phyloP scores from a whole-genome alignment of 164 flowering plant species.

The Vitis rotundifolia region DNA sequence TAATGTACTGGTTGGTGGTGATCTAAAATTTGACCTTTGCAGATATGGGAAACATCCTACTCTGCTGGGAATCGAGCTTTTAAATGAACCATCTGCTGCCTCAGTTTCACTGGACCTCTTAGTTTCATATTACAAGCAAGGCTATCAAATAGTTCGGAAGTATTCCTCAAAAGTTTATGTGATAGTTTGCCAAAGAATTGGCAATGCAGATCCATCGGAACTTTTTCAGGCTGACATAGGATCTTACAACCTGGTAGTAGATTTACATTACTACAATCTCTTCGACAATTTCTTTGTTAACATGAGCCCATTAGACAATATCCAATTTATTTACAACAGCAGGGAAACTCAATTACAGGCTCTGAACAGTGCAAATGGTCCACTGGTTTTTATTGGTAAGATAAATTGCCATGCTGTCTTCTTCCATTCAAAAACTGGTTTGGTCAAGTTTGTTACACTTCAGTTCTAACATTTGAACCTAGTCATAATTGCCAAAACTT shows the following conservation, averaged over 20 bases:
- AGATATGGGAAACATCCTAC: constrained; percentile 82
- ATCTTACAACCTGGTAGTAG: constrained; percentile 61
- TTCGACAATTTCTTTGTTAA: constrained; percentile 62
- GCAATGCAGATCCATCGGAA: constrained; percentile 80
- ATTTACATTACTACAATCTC: constrained; percentile 88
- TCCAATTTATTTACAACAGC: constrained; percentile 58
- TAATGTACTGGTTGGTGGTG: background rate
- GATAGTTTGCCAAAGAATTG: constrained; percentile 85
- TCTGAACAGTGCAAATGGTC: constrained; percentile 65
- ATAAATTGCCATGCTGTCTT: background rate
- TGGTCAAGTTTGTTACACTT: background rate
- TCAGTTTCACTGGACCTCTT: constrained; percentile 62
- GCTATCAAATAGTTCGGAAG: constrained; percentile 70
- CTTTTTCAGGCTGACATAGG: constrained; percentile 74
- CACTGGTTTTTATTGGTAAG: constrained; percentile 80
- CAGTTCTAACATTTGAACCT: background rate
- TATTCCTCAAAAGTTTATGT: constrained; percentile 71
- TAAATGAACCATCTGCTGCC: constrained; percentile 79
- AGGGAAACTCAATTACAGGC: constrained; percentile 64
- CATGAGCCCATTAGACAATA: constrained; percentile 59
- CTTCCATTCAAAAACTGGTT: background rate
- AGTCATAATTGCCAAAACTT: no score
- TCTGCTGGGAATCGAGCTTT: constrained; percentile 78
- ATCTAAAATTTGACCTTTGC: constrained; percentile 13
- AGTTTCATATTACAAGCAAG: constrained; percentile 69